phyloP scores from a whole-genome alignment of 176 grass and related monocot genomes.

The Avena atlantica region DNA sequence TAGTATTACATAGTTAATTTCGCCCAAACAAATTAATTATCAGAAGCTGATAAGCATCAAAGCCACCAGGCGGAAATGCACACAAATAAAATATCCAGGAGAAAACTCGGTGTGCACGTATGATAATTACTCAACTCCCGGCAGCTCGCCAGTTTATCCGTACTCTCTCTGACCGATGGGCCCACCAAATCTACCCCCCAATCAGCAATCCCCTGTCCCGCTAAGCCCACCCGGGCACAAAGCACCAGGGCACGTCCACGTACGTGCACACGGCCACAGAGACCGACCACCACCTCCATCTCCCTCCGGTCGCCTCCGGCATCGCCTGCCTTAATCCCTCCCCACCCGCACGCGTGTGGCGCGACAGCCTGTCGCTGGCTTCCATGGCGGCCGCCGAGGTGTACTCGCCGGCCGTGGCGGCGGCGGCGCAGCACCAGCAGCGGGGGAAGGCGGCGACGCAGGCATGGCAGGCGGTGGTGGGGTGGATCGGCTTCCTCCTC shows the following conservation, averaged over 20 bases:
- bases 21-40: background rate
- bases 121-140: slow-evolving; percentile 36
- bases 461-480: slow-evolving; percentile 80
- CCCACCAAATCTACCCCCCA: slow-evolving; percentile 41
- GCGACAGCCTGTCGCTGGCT: slow-evolving; percentile 32
- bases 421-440: slow-evolving; percentile 58
- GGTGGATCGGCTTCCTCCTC: slow-evolving; percentile 83
- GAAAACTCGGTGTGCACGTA: slow-evolving; percentile 48
- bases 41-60: background rate
- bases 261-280: slow-evolving; percentile 26
- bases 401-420: slow-evolving; percentile 56
- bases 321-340: background rate
- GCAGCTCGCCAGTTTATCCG: background rate
- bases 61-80: background rate
- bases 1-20: slow-evolving; percentile 8
- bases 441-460: slow-evolving; percentile 63
- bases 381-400: slow-evolving; percentile 63
- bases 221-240: slow-evolving; percentile 53
- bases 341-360: background rate
- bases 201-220: slow-evolving; percentile 45
- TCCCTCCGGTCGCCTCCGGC: slow-evolving; percentile 47
- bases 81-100: background rate
- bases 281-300: slow-evolving; percentile 35
- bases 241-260: slow-evolving; percentile 5
- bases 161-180: slow-evolving; percentile 22